Percentiles rank a stretch among this genome's conserved stretches.
Evolutionary conservation across 73 alveolate species (phyloP).

Genomic region (Durusdinium trenchii): DNA sequence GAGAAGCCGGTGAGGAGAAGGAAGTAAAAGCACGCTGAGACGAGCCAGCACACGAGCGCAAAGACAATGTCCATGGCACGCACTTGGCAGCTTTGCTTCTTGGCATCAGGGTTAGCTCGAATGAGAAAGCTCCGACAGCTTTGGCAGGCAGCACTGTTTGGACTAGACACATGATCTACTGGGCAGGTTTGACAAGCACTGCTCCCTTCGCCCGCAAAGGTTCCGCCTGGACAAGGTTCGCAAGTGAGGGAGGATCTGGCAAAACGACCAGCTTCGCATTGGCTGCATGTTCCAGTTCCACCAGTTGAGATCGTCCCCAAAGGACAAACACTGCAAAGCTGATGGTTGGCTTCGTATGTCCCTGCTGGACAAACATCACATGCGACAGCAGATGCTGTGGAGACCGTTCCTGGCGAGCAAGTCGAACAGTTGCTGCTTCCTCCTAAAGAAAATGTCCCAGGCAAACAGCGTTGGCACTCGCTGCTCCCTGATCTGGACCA

Average conservation of each 20-base stretch:
- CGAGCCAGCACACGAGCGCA: neutral
- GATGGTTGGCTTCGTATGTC: neutral
- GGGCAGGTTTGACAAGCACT: conserved; percentile 37
- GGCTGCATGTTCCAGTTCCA: neutral
- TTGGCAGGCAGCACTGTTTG: neutral
- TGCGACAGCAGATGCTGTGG: neutral
- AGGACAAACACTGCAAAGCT: neutral
- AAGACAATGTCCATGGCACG: neutral
- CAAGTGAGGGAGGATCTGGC: neutral
- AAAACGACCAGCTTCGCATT: conserved; percentile 38
- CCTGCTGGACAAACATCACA: neutral
- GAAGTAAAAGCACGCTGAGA: neutral
- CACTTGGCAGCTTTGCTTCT: conserved; percentile 40
- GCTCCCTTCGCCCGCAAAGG: conserved; percentile 3
- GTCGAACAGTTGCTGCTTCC: neutral
- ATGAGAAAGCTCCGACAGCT: conserved; percentile 1
- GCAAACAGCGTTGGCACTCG: neutral
- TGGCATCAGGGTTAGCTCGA: neutral
- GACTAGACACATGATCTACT: conserved; percentile 31
- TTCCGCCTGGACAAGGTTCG: conserved; percentile 59
- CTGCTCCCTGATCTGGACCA: neutral
- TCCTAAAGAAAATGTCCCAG: neutral
- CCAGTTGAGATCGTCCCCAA: neutral
- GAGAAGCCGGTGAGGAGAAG: neutral
- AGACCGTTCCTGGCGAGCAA: neutral